Percentiles rank a stretch among this genome's conserved stretches.
Conservation (phyloP, 1,284 basidiomycete species). For the Tylopilus sp. region DNA sequence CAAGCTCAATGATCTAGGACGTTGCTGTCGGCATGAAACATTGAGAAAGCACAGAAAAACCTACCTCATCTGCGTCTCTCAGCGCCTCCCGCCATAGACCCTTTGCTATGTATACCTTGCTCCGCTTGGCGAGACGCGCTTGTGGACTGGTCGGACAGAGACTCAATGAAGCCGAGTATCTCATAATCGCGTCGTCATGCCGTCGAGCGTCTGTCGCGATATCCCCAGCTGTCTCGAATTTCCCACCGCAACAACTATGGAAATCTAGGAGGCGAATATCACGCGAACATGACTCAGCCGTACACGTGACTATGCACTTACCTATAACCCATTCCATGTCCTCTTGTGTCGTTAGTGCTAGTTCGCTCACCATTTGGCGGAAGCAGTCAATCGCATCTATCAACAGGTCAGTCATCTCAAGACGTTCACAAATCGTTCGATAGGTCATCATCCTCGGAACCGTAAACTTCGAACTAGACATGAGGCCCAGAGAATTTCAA, state of each 20-base stretch:
- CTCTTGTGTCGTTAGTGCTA: not conserved
- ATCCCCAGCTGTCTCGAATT: not conserved
- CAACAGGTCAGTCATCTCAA: not conserved
- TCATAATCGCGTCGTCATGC: too few species aligned
- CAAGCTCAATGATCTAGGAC: not conserved
- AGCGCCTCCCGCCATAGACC: not conserved
- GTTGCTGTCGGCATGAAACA: too few species aligned
- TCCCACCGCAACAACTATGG: not conserved
- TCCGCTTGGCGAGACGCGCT: too few species aligned
- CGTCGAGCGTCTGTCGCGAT: too few species aligned
- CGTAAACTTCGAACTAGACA: constrained; percentile 8
- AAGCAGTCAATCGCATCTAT: constrained; percentile 3
- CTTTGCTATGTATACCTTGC: too few species aligned
- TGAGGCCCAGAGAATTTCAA: too few species aligned
- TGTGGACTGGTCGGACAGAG: too few species aligned
- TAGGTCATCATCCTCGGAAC: constrained; percentile 1
- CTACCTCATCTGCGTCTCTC: constrained; percentile 4
- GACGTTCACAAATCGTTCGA: constrained; percentile 3
- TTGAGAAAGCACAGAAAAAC: too few species aligned
- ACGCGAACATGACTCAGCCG: too few species aligned
- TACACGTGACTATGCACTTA: not conserved
- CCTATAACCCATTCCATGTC: not conserved
- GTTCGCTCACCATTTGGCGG: not conserved
- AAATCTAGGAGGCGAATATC: not conserved
- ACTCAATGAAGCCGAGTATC: too few species aligned